These are phyloP conservation scores for Chlamydomonas reinhardtii DNA, from an alignment of 163 green algal genomes.

Conservation along the genomic window DNA sequence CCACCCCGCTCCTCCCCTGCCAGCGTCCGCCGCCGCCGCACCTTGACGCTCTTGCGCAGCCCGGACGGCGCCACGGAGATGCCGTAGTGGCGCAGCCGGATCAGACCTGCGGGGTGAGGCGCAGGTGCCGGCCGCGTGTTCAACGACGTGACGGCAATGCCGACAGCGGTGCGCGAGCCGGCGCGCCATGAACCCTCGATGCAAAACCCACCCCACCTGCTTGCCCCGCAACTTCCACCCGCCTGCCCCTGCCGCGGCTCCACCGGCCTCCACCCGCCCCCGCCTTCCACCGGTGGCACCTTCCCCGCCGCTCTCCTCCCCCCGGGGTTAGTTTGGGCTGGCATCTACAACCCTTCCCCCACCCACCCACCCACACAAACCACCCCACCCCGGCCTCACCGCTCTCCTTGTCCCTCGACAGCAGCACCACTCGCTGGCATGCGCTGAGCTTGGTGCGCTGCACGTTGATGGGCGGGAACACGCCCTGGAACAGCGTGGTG, in stretches of 20 bases:
- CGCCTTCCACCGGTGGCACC: neutral
- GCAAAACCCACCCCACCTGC: too few relatives aligned
- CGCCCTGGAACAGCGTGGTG: slow-evolving; percentile 89
- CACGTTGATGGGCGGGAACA: slow-evolving; percentile 98
- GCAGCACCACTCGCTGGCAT: slow-evolving; percentile 75
- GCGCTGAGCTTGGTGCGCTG: slow-evolving; percentile 75
- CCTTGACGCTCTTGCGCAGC: slow-evolving; percentile 86
- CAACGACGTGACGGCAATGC: neutral
- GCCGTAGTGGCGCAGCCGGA: slow-evolving; percentile 67
- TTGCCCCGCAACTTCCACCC: neutral
- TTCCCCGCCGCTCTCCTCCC: neutral
- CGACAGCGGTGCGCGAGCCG: too few relatives aligned
- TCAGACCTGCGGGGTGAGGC: slow-evolving; percentile 34
- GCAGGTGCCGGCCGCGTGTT: too few relatives aligned
- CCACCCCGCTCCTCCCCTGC: too few relatives aligned
- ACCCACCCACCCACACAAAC: neutral
- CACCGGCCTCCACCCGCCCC: neutral
- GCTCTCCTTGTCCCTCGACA: slow-evolving; percentile 74
- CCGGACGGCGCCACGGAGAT: slow-evolving; percentile 79
- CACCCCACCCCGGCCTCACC: neutral
- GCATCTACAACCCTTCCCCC: too few relatives aligned
- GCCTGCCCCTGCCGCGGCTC: neutral
- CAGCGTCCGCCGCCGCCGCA: too few relatives aligned
- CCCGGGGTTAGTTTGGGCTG: too few relatives aligned
- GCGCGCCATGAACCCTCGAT: too few relatives aligned